Base-by-base conservation (phyloP, 345 rosid species). In the Raphanus raphanistrum region DNA sequence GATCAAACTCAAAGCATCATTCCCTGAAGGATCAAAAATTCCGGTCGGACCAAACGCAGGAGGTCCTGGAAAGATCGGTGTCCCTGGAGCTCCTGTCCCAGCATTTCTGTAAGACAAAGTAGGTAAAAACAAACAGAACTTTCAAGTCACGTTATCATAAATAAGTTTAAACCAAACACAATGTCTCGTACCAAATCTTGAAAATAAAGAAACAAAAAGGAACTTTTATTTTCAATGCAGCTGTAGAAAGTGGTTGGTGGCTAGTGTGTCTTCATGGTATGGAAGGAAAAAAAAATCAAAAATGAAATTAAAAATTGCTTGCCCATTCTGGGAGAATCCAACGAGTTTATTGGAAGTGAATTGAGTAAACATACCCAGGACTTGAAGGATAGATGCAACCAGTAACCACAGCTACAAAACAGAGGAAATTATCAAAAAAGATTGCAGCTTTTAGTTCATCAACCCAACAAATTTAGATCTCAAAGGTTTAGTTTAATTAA, bases 361-460 rank as follows among this genome's bases (percentile, higher is more conserved):
- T 29, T 41, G 29, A 73, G 8, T 8, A 64, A 70, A 58, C 84
- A 76, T 85, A 90, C 96, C 92, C 83, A 73, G 90, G 74, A 80
- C 85, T 87, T 73, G 93, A 72, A 38, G 89, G 89, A 50, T 70
- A 90, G 63, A 67, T 82, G 74, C 96, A 90, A n/a, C 82, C 79
- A 70, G 84, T 65, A 69, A 74, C 27, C 54, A 82, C 85, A 81
- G 69, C 92, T 87, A 82, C 71, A 84, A 63, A 73, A 16, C 57
- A 69, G 52, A 59, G 59, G n/a, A 71, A 61, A 64, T 28, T 13
- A 64, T 52, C 32, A 29, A 65, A 31, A n/a, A 50, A 50, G 21
- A 50, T 50, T 50, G 9, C 21, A 50, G 57, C 9, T 50, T 35
- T 52, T 16, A 52, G 26, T 52, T 59, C 33, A 78, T 7, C 26